Base-by-base conservation (phyloP, 2,329 filamentous ascomycete genomes). In the Ascosphaera apis region DNA sequence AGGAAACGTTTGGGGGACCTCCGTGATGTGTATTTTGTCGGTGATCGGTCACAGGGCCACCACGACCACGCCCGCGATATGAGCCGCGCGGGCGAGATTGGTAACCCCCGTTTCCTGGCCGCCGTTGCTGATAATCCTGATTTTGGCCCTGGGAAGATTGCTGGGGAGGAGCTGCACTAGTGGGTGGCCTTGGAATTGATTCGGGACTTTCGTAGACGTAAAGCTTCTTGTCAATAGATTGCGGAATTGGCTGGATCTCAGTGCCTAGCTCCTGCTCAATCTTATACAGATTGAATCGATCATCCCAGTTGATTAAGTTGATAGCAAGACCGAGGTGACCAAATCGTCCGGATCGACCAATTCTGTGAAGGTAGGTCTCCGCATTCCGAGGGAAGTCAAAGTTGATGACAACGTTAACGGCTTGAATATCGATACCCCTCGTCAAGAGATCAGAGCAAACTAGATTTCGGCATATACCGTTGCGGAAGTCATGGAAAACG, bases 371-470 rank as follows among this genome's bases (percentile, higher is more conserved):
- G 53, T 98, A 98, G 0, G 88, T 98, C 61, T 98, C 88, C 12
- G 88, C 91, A 50, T 98, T 98, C 64, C 98, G 98, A 37, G 88
- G 88, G 56, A 98, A 98, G 52, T 98, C 88, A 51, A 98, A 98
- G 63, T 98, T 98, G 70, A 98, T 98, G 53, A 98, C 88, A 37
- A 98, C 88, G 48, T 98, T 98, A 51, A 98, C 88, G 37, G 88
- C 88, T 58, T 98, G 88, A 44, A 98, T 98, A 60, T 98, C 88
- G 50, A 98, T 98, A 72, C 88, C 88, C 60, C 88, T 84, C 43
- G 88, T 98, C 43, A 98, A 69, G 28, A 98, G 67, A 60, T 98
- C 88, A 2, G 91, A 98, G 60, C 88, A 98, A 43, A 98, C 88
- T 27, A 98, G 72, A 55, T 98, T 98, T 49, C 88, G 82, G 64